Base-by-base conservation (phyloP, 306 rosid genomes). In the Casuarina equisetifolia region DNA sequence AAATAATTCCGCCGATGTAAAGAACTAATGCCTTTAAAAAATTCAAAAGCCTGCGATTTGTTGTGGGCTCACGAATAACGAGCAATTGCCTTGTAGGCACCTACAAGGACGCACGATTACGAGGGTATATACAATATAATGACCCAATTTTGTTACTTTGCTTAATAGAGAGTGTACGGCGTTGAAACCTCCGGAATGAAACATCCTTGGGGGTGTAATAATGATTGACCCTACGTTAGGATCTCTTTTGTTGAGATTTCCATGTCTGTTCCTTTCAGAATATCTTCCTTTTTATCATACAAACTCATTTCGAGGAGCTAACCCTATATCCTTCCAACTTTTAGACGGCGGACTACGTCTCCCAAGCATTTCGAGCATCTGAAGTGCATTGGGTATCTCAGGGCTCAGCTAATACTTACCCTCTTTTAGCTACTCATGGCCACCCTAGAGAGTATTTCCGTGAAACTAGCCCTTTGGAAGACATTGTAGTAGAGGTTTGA, bases 221-320 rank as follows among this genome's bases (percentile, higher is more conserved):
- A 62, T 79, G 73, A 72, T 79, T 79, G 67, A 46, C 55, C 19
- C 58, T 3, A 16, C 4, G 45, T 16, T 49, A 36, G 5, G 51
- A 40, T 19, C 46, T 38, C 1, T n/a, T 71, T 72, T 46, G 0
- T 61, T 13, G 76, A 72, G 77, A 51, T 61, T 38, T 77, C 71
- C 67, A 32, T 72, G 61, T 11, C 32, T 32, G 38, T 8, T 36
- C n/a, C 20, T 35, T 62, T 13, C 6, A 61, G 19, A 43, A 5
- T 16, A 39, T 80, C 70, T 67, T 25, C 32, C 68, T 44, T 80
- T 46, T 74, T 43, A 8, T 40, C 40, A 25, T 67, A 17, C 43
- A 19, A 9, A 25, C 32, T 25, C 32, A 0, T 25, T 25, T 25
- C 32, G 32, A 25, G 32, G 1, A 25, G 32, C 32, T 25, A 25